phyloP scores from a whole-genome alignment of 2,329 filamentous ascomycete genomes.

The Talaromyces amestolkiae region DNA sequence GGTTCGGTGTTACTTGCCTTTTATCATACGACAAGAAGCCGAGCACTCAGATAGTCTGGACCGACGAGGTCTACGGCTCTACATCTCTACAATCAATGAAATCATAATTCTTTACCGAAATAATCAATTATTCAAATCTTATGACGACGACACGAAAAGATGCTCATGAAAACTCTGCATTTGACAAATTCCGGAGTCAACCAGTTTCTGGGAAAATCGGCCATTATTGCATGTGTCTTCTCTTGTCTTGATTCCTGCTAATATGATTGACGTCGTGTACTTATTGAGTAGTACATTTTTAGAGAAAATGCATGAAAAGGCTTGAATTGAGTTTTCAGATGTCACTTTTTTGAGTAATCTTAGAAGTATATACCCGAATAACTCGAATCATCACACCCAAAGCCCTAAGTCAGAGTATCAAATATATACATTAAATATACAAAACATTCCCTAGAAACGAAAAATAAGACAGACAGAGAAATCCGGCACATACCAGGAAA shows the following conservation, averaged over 20 bases:
- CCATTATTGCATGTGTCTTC: not conserved
- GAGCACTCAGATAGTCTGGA: not conserved
- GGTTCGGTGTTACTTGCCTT: not conserved
- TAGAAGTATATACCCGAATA: not conserved
- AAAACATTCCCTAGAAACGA: not conserved
- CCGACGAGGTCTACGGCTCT: not conserved
- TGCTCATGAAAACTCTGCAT: not conserved
- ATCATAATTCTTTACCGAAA: too few species aligned
- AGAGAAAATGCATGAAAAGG: not conserved
- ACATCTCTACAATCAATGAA: not conserved
- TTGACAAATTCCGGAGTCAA: not conserved
- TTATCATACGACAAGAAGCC: not conserved
- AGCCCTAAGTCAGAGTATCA: not conserved
- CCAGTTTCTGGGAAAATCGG: not conserved
- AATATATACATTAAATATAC: constrained; percentile 6
- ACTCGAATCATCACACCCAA: not conserved
- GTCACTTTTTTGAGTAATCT: not conserved
- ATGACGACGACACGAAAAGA: not conserved
- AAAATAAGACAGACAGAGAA: not conserved
- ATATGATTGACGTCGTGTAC: not conserved
- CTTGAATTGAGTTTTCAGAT: not conserved
- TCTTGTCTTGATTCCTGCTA: not conserved
- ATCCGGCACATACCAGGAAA: not conserved
- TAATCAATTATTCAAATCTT: not conserved
- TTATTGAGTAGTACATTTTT: not conserved